phyloP scores from a whole-genome alignment of 129 eudicot genomes.

The carrot (Daucus carota) region DH1_v3.0 NC_030385.2:7843001-7843500 shows the following conservation, averaged over 20 bases:
- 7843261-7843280: neutral
- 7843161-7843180: neutral
- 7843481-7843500: neutral
- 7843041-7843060: neutral
- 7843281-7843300: neutral
- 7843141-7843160: neutral
- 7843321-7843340: neutral
- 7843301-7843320: neutral
- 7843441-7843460: neutral
- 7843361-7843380: conserved; percentile 45
- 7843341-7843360: conserved; percentile 12
- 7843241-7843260: neutral
- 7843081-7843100: neutral
- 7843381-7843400: conserved; percentile 92
- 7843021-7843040: neutral
- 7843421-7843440: conserved; percentile 52
- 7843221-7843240: neutral
- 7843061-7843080: neutral
- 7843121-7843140: neutral
- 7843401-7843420: conserved; percentile 98
- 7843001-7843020: neutral
- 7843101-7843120: neutral
- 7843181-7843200: neutral
- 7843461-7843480: neutral
- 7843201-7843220: neutral